phyloP scores from a whole-genome alignment of 2,329 filamentous ascomycete genomes.

The Calonectria hongkongensis region DNA sequence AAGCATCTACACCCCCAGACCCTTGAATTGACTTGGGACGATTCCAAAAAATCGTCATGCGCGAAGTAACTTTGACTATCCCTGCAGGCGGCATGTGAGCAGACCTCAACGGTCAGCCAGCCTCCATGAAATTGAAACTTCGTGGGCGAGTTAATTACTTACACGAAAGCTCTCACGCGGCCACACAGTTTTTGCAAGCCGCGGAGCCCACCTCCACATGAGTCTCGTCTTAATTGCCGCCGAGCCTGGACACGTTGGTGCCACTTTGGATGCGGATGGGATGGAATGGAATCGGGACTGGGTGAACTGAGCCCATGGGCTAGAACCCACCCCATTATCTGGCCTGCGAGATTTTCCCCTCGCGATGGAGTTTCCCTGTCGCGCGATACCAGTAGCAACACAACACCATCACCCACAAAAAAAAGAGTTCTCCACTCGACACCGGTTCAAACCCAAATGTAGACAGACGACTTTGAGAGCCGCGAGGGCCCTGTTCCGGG shows the following conservation, averaged over 20 bases:
- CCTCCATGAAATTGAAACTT: constrained; percentile 41
- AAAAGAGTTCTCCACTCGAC: constrained; percentile 35
- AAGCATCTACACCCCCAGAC: constrained; percentile 32
- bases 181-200: constrained; percentile 34
- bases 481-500: constrained; percentile 45
- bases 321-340: constrained; percentile 46
- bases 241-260: constrained; percentile 44
- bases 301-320: constrained; percentile 39
- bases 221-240: constrained; percentile 48
- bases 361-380: constrained; percentile 30
- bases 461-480: constrained; percentile 42
- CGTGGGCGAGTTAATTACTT: constrained; percentile 43
- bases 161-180: constrained; percentile 36
- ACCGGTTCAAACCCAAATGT: constrained; percentile 43
- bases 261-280: constrained; percentile 44
- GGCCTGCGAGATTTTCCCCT: constrained; percentile 44
- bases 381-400: constrained; percentile 33
- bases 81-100: constrained; percentile 30
- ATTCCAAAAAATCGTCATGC: constrained; percentile 37
- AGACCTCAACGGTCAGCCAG: constrained; percentile 37
- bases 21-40: constrained; percentile 36
- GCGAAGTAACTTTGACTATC: constrained; percentile 36
- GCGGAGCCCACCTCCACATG: constrained; percentile 39
- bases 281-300: constrained; percentile 46
- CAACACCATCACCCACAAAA: constrained; percentile 42